phyloP scores from a whole-genome alignment of 106 monocot genomes.

The Apostasia shenzhenica region DNA sequence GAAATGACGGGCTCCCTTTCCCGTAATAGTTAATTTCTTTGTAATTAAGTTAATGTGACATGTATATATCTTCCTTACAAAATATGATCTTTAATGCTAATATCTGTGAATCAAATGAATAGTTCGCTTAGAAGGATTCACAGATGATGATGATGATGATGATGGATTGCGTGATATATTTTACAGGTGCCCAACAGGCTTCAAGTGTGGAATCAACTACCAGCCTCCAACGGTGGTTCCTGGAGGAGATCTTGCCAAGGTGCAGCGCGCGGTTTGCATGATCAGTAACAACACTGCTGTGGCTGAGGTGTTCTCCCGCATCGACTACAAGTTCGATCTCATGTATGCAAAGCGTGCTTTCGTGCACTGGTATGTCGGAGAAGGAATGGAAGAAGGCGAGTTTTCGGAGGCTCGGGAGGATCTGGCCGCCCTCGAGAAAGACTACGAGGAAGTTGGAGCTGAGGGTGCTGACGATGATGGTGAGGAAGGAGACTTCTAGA shows the following conservation, averaged over 20 bases:
- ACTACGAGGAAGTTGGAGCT: conserved; percentile 37
- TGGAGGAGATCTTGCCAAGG: conserved; percentile 19
- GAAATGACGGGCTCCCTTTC: too few species aligned
- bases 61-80: too few species aligned
- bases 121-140: too few species aligned
- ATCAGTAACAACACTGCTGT: conserved; percentile 19
- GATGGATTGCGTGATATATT: too few species aligned
- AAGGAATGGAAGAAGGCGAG: conserved; percentile 23
- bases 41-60: too few species aligned
- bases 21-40: too few species aligned
- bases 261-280: conserved; percentile 21
- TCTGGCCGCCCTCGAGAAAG: conserved; percentile 85
- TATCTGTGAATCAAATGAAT: too few species aligned
- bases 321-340: conserved; percentile 22
- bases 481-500: conserved; percentile 18
- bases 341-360: conserved; percentile 21
- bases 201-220: conserved; percentile 65
- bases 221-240: conserved; percentile 89
- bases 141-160: too few species aligned
- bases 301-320: conserved; percentile 16
- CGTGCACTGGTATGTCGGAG: conserved; percentile 20
- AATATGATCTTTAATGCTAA: too few species aligned
- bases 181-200: conserved; percentile 17
- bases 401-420: conserved; percentile 20
- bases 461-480: conserved; percentile 16